These are phyloP conservation scores for Pochonia chlamydosporia DNA, from an alignment of 2,329 filamentous ascomycete species.

Conservation along the genomic window DNA sequence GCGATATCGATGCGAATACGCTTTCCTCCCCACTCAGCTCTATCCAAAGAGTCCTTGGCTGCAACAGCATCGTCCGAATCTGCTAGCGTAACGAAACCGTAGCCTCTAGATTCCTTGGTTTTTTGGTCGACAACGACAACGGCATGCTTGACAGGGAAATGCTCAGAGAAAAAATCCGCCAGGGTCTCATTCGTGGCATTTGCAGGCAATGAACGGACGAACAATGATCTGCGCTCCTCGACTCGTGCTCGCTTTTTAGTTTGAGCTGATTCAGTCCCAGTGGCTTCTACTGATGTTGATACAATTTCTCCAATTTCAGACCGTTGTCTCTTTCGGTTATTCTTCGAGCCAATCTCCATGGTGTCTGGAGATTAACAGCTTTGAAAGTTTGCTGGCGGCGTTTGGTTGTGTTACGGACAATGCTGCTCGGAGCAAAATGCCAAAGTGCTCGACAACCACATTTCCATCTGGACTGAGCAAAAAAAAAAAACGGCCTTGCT, in stretches of 20 bases:
- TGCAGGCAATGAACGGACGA: slow-evolving; percentile 80
- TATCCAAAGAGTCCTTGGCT: slow-evolving; percentile 77
- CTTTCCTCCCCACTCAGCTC: slow-evolving; percentile 69
- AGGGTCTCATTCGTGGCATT: slow-evolving; percentile 75
- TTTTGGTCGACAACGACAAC: slow-evolving; percentile 82
- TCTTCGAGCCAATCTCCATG: slow-evolving; percentile 22
- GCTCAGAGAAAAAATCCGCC: slow-evolving; percentile 86
- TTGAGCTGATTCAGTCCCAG: slow-evolving; percentile 24
- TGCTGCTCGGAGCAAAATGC: too few relatives aligned
- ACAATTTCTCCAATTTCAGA: slow-evolving; percentile 26
- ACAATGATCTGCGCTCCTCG: slow-evolving; percentile 67
- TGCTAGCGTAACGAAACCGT: slow-evolving; percentile 94
- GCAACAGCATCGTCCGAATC: slow-evolving; percentile 84
- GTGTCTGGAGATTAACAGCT: slow-evolving; percentile 1
- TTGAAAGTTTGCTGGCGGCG: too few relatives aligned
- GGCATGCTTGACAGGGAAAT: slow-evolving; percentile 92
- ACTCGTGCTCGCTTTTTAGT: slow-evolving; percentile 50
- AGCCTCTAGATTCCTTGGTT: slow-evolving; percentile 85
- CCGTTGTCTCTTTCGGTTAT: slow-evolving; percentile 30
- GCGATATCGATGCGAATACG: slow-evolving; percentile 84
- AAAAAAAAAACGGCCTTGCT: not conserved
- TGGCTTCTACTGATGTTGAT: slow-evolving; percentile 23
- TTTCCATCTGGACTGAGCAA: too few relatives aligned
- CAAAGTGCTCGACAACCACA: too few relatives aligned
- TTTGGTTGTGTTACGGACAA: too few relatives aligned